Evolutionary conservation across 2,329 filamentous ascomycete species (phyloP).

Genomic region (Cordyceps cateniannulata): DNA sequence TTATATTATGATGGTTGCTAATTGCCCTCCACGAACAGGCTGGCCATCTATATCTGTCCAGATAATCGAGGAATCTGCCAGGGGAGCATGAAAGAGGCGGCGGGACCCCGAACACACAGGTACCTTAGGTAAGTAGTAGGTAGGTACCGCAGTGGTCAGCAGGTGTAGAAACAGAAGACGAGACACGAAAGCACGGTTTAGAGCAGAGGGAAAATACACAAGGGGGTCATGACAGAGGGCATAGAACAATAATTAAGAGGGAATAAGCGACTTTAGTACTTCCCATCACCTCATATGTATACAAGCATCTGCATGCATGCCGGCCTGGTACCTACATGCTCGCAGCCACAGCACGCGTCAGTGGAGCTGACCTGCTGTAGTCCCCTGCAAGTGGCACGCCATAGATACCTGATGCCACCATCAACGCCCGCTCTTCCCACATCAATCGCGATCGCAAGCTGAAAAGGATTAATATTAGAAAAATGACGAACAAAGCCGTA

Average conservation of each 20-base stretch:
- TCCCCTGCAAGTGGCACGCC: conserved; percentile 6
- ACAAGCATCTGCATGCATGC: not conserved
- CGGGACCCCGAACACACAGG: too few relatives aligned
- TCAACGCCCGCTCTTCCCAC: not conserved
- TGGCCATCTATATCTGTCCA: not conserved
- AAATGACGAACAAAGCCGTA: too few relatives aligned
- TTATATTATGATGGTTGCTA: not conserved
- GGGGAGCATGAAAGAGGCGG: not conserved
- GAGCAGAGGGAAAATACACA: not conserved
- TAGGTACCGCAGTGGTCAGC: not conserved
- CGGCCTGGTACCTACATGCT: not conserved
- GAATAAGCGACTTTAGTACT: not conserved
- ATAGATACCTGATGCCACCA: not conserved
- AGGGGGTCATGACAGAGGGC: too few relatives aligned
- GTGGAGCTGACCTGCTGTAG: not conserved
- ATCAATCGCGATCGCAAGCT: not conserved
- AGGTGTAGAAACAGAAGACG: not conserved
- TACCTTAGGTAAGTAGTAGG: too few relatives aligned
- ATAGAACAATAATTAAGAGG: not conserved
- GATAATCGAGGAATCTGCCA: not conserved
- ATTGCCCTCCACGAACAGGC: not conserved
- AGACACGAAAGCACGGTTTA: not conserved
- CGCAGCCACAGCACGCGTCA: not conserved
- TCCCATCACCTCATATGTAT: not conserved
- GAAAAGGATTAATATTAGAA: too few relatives aligned